Conservation (phyloP, 495 filamentous ascomycete genomes). For the Penicillium malachiteum region DNA sequence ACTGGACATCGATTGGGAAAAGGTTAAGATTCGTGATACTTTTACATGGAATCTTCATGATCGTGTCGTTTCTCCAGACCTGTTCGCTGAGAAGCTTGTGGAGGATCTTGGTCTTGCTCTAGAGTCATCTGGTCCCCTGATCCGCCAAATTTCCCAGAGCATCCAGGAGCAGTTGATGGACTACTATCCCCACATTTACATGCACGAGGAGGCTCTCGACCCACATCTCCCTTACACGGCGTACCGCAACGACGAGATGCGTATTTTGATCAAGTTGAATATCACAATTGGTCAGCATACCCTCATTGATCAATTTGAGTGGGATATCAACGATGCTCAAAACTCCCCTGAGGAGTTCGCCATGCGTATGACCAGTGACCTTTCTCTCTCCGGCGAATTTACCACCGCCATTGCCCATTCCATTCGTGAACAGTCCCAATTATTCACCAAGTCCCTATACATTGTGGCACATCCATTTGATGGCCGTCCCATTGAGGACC, state of each 20-base stretch:
- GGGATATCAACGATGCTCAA: conserved; percentile 93
- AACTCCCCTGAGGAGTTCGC: conserved; percentile 97
- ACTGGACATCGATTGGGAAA: conserved; percentile 92
- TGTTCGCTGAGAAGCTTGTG: conserved; percentile 84
- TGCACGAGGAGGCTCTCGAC: conserved; percentile 88
- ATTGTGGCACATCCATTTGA: conserved; percentile 93
- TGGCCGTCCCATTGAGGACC: conserved; percentile 86
- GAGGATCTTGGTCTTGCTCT: conserved; percentile 84
- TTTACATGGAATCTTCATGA: conserved; percentile 99
- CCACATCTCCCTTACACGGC: conserved; percentile 86
- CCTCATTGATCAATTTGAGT: conserved; percentile 95
- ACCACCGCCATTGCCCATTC: conserved; percentile 96
- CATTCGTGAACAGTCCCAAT: conserved; percentile 90
- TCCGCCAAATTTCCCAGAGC: conserved; percentile 74
- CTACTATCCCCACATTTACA: conserved; percentile 85
- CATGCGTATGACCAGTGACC: conserved; percentile 77
- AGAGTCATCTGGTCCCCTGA: conserved; percentile 60
- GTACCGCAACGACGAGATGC: conserved; percentile 99
- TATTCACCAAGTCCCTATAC: conserved; percentile 91
- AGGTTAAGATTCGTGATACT: conserved; percentile 91
- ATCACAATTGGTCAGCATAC: conserved; percentile 97
- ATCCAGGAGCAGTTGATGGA: conserved; percentile 89
- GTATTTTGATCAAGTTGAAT: conserved; percentile 90
- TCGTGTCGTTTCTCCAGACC: conserved; percentile 68
- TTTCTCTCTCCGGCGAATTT: conserved; percentile 94